Evolutionary conservation across 2,329 filamentous ascomycete genomes (phyloP), one percentile per base, ranked within the genome.

Genomic region (Talaromyces atroroseus): DNA sequence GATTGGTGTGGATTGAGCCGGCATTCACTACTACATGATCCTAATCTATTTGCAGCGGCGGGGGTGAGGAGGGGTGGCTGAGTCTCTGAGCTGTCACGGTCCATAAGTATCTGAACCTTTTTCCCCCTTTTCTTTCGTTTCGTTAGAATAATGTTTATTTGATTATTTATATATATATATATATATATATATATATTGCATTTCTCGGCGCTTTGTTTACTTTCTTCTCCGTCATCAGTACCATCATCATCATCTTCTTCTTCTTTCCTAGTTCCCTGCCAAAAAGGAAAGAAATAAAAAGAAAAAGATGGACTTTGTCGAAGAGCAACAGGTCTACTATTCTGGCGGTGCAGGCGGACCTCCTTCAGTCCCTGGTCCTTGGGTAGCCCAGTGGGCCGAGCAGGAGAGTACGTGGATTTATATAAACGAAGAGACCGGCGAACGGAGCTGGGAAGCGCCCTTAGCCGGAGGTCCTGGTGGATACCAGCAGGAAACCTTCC

Each of bases 371-470:
- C 72, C 75, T 8, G 68, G 66, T 34, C 76, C 76, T 16, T 79
- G 77, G 77, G 61, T 70, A 46, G 67, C 76, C n/a, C 70, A 71
- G 50, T 79, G 74, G 74, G 72, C 76, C 49, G 65, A 68, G 21
- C 67, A 66, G 52, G 69, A 71, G 21, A 60, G 68, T 38, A 70
- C 75, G 61, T 78, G 72, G 68, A 63, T 74, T 63, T 80, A 72
- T 66, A 65, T 78, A 59, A 79, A 79, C 65, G 68, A 74, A 54
- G 67, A 77, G 61, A 79, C 70, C 21, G 76, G 76, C 40, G 69
- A 78, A 63, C 68, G 71, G 18, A 74, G 66, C 46, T 75, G 69
- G 60, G 66, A 76, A 29, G 65, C 66, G 48, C 75, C 75, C 2
- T 59, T 52, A 21, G 57, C 48, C 5, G 49, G 56, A 3, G 60